Evolutionary conservation across 768 basidiomycete genomes (phyloP).

Genomic region (Leccinum ochraceum): DNA sequence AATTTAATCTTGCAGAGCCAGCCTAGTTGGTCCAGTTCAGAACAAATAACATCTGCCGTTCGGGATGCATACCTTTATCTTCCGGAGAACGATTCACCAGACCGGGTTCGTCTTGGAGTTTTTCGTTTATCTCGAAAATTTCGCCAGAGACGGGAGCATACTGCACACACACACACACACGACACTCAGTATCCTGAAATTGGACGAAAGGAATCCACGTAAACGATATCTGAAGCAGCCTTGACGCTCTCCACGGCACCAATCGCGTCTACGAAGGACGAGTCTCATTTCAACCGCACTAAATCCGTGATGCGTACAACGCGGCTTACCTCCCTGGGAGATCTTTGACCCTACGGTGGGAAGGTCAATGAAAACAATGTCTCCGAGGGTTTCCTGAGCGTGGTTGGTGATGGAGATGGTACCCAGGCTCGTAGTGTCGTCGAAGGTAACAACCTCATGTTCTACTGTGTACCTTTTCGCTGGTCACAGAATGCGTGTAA

Average conservation of each 20-base stretch:
- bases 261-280: slow-evolving; percentile 58
- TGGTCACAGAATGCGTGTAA: neutral
- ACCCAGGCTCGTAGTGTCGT: slow-evolving; percentile 75
- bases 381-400: slow-evolving; percentile 89
- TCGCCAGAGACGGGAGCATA: slow-evolving; percentile 92
- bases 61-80: slow-evolving; percentile 60
- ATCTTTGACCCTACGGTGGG: slow-evolving; percentile 64
- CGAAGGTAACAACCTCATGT: slow-evolving; percentile 84
- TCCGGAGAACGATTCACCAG: slow-evolving; percentile 90
- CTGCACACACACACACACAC: slow-evolving; percentile 37
- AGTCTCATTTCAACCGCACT: slow-evolving; percentile 7
- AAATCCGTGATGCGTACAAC: neutral
- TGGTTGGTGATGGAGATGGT: slow-evolving; percentile 88
- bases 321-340: slow-evolving; percentile 68
- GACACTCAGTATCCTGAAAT: slow-evolving; percentile 10
- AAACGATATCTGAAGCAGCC: slow-evolving; percentile 91
- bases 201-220: slow-evolving; percentile 24
- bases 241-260: slow-evolving; percentile 97
- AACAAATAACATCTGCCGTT: neutral
- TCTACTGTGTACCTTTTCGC: slow-evolving; percentile 42
- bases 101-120: slow-evolving; percentile 64
- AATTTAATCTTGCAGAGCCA: slow-evolving; percentile 96
- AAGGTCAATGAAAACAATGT: slow-evolving; percentile 97
- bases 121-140: slow-evolving; percentile 77
- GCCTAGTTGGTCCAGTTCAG: slow-evolving; percentile 46